These are phyloP conservation scores for Pachysandra terminalis DNA, from an alignment of 164 flowering plant species.

Conservation along the genomic window DNA sequence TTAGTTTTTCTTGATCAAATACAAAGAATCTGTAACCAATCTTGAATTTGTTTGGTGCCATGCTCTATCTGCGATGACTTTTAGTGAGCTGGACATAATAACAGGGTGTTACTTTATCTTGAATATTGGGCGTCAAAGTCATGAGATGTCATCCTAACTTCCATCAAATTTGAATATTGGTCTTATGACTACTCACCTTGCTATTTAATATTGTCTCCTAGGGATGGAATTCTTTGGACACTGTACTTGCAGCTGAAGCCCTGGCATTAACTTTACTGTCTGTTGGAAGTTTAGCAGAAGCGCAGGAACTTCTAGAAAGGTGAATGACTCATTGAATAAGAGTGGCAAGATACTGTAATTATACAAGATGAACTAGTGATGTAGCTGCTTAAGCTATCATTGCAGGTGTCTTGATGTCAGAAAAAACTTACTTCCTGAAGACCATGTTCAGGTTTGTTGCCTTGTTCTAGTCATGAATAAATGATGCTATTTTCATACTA, in stretches of 20 bases:
- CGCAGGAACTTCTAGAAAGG: slow-evolving; percentile 70
- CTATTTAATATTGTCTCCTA: slow-evolving; percentile 16
- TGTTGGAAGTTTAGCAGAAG: slow-evolving; percentile 56
- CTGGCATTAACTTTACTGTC: slow-evolving; percentile 62
- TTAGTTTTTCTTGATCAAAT: not conserved
- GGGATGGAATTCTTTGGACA: slow-evolving; percentile 87
- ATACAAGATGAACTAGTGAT: not conserved
- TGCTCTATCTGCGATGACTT: not conserved
- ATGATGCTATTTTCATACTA: not conserved
- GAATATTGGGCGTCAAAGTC: not conserved
- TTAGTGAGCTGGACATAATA: not conserved
- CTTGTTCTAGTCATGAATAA: not conserved
- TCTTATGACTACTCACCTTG: slow-evolving; percentile 3
- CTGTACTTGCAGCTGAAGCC: slow-evolving; percentile 70
- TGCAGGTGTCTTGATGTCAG: slow-evolving; percentile 75
- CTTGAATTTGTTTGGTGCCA: not conserved
- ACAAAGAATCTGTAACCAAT: too few relatives aligned
- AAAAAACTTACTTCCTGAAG: slow-evolving; percentile 50
- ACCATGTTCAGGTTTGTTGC: slow-evolving; percentile 66
- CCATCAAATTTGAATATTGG: not conserved
- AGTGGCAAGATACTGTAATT: not conserved
- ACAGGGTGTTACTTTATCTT: not conserved
- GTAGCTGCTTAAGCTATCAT: slow-evolving; percentile 4
- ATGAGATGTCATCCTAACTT: not conserved
- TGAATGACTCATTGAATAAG: slow-evolving; percentile 14